Percentiles rank a stretch among this genome's conserved stretches.
These are phyloP conservation scores for Acer campestre DNA, from an alignment of 345 rosid genomes.

Conservation along the genomic window DNA sequence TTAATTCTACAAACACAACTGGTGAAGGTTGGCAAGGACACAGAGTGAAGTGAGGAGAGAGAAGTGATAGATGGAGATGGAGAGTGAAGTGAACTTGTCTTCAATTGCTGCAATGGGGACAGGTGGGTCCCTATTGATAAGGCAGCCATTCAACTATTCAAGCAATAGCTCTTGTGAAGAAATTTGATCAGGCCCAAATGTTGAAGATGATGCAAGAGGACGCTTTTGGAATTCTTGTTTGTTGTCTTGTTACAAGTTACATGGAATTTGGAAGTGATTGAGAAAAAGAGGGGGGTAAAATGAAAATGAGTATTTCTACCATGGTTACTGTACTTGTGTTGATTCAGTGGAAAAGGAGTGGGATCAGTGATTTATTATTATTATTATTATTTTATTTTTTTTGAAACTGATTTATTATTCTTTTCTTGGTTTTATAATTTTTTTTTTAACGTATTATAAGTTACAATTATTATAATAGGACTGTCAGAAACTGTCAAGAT, in stretches of 20 bases:
- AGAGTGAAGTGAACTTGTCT: constrained; percentile 30
- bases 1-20: constrained; percentile 39
- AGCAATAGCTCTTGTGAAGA: not conserved
- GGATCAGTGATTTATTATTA: too few relatives aligned
- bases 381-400: too few relatives aligned
- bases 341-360: not conserved
- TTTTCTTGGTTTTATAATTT: not conserved
- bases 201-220: not conserved
- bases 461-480: too few relatives aligned
- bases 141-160: constrained; percentile 56
- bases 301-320: constrained; percentile 8
- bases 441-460: too few relatives aligned
- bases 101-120: constrained; percentile 35
- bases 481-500: too few relatives aligned
- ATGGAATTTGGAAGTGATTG: not conserved
- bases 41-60: constrained; percentile 20
- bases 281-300: not conserved
- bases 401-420: not conserved
- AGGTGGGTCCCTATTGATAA: constrained; percentile 47
- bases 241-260: not conserved
- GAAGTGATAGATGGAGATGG: constrained; percentile 24
- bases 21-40: constrained; percentile 33
- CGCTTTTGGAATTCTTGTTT: not conserved
- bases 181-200: not conserved
- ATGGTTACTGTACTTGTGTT: not conserved